phyloP scores from a whole-genome alignment of 2,329 filamentous ascomycete species.

The Lasiodiplodia citricola region DNA sequence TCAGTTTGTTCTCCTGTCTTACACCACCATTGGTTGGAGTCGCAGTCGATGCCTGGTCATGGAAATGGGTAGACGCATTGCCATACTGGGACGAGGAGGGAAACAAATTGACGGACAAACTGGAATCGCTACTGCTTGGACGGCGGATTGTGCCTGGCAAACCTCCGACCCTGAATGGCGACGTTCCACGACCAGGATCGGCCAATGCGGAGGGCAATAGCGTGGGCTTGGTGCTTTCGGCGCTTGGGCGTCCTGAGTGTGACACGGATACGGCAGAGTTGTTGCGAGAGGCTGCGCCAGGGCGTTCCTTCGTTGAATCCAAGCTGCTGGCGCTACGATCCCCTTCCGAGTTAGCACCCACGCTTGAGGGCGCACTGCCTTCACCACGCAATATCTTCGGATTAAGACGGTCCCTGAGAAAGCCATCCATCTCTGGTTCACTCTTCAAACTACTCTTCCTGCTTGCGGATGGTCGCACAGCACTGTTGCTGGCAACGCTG shows the following conservation, averaged over 20 bases:
- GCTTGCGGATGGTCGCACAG: conserved; percentile 42
- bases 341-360: conserved; percentile 35
- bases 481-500: conserved; percentile 43
- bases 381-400: conserved; percentile 54
- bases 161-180: conserved; percentile 33
- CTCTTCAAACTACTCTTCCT: conserved; percentile 52
- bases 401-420: conserved; percentile 50
- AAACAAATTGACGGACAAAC: not conserved
- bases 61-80: not conserved
- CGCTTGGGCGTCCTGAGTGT: conserved; percentile 31
- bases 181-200: conserved; percentile 38
- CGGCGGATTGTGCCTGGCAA: conserved; percentile 39
- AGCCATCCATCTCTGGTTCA: conserved; percentile 52
- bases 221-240: conserved; percentile 35
- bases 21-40: not conserved
- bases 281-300: conserved; percentile 9
- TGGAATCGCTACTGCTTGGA: conserved; percentile 27
- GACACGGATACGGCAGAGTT: conserved; percentile 15
- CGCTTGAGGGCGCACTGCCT: conserved; percentile 39
- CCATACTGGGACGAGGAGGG: not conserved
- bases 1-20: conserved; percentile 27
- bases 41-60: not conserved
- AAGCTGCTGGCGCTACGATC: conserved; percentile 44
- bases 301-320: conserved; percentile 32
- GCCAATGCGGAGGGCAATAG: conserved; percentile 47